Base-by-base conservation (phyloP, 257 asterid genomes). In the Thymus mandschuricus region DNA sequence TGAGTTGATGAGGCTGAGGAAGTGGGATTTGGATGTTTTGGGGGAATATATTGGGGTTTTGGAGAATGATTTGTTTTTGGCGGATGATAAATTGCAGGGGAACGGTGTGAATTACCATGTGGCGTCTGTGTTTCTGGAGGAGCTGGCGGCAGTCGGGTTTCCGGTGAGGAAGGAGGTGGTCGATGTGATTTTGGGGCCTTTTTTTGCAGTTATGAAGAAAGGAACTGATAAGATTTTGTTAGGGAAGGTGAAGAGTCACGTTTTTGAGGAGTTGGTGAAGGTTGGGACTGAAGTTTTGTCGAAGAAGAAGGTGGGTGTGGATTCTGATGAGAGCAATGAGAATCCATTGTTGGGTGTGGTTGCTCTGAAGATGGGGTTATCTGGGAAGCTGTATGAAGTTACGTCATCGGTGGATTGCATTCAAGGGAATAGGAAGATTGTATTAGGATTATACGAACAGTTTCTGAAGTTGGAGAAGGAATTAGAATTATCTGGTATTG, bases 31-130 rank as follows among this genome's bases (percentile, higher is more conserved):
- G 70, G 91, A 61, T 62, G 73, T 83, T 72, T 49, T 92, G 77
- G 86, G 72, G 51, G 81, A 69, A 21, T 87, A 79, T 75, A 69
- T 79, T 64, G 81, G 75, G 76, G 84, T 82, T 45, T 72, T 95
- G 86, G 85, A 83, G 80, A 76, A 76, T 0, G 84, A 84, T 66
- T 96, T 83, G 35, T 81, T 95, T 50, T 64, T 89, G 38, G 91
- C 96, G 2, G 89, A 81, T 57, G 98, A 95, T 81, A 83, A 85
- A 74, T 57, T 84, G 80, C 71, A 64, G 83, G 99, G 98, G 21
- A 86, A 85, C 68, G 98, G 99, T 71, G 99, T 95, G 67, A 82
- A 80, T 82, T 95, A 95, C 81, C 99, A 95, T 9, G 55, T 95
- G 62, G 96, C 60, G 43, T 87, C 96, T 13, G 96, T 95, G 72